Conservation (phyloP, 2,329 filamentous ascomycete species). For the Hymenoscyphus albidus region DNA sequence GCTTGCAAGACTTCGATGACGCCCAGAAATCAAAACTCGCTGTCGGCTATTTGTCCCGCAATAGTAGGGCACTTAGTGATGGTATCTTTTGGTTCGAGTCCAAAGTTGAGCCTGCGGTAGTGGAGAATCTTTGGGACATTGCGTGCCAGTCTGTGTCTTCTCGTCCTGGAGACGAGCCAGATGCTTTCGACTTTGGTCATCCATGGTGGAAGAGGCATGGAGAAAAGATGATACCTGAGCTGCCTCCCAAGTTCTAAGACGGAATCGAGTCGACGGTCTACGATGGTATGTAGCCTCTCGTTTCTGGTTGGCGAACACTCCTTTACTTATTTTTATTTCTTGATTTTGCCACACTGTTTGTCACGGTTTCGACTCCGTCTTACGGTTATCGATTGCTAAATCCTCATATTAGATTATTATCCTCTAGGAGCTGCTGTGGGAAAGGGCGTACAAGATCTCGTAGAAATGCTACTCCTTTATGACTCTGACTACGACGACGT, state of each 20-base stretch:
- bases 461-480: too few species aligned
- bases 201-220: neutral
- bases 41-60: neutral
- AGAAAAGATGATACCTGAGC: neutral
- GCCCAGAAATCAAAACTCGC: neutral
- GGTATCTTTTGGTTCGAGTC: neutral
- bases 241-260: neutral
- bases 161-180: neutral
- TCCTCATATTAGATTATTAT: too few species aligned
- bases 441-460: too few species aligned
- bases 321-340: too few species aligned
- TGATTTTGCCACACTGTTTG: too few species aligned
- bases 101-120: neutral
- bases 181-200: neutral
- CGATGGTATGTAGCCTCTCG: neutral
- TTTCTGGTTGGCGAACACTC: too few species aligned
- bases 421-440: too few species aligned
- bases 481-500: too few species aligned
- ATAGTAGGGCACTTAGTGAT: neutral
- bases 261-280: neutral
- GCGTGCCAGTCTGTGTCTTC: neutral
- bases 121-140: conserved; percentile 3
- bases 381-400: too few species aligned
- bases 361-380: too few species aligned
- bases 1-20: neutral